These are phyloP conservation scores for Fusarium luffae DNA, from an alignment of 2,329 filamentous ascomycete species.

Conservation along the genomic window DNA sequence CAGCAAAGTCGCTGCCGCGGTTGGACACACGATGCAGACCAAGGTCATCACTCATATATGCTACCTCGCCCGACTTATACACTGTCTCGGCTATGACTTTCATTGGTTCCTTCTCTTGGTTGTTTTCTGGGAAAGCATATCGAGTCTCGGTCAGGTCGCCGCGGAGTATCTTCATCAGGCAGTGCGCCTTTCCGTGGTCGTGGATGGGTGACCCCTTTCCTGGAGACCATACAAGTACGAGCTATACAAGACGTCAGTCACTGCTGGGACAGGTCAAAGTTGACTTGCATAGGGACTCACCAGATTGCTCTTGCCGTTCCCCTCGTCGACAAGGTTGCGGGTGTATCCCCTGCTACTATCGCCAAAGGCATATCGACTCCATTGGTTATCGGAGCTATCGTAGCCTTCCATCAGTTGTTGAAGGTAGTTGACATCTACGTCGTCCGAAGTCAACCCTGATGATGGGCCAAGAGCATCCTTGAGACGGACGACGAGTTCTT, in stretches of 20 bases:
- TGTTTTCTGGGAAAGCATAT: constrained; percentile 74
- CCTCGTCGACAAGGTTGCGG: constrained; percentile 88
- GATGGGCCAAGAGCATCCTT: constrained; percentile 80
- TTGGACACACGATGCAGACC: constrained; percentile 88
- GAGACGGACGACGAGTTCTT: constrained; percentile 77
- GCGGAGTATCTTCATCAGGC: constrained; percentile 88
- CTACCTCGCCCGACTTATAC: constrained; percentile 78
- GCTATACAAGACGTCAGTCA: constrained; percentile 58
- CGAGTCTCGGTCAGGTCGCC: constrained; percentile 84
- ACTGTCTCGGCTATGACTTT: constrained; percentile 73
- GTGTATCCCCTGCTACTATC: constrained; percentile 80
- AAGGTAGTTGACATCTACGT: constrained; percentile 80
- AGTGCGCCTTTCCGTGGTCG: constrained; percentile 89
- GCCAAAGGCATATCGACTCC: constrained; percentile 79
- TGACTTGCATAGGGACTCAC: constrained; percentile 55
- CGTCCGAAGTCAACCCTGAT: constrained; percentile 83
- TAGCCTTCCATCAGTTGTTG: constrained; percentile 80
- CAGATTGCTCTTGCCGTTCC: constrained; percentile 82
- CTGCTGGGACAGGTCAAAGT: constrained; percentile 13
- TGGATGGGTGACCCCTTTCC: constrained; percentile 87
- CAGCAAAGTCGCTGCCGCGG: constrained; percentile 77
- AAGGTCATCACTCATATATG: constrained; percentile 92
- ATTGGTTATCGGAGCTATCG: constrained; percentile 73
- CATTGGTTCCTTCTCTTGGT: constrained; percentile 65
- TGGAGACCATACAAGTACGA: constrained; percentile 90